Percentiles rank a stretch among this genome's conserved stretches.
These are phyloP conservation scores for Penicillium vulpinum DNA, from an alignment of 2,329 filamentous ascomycete genomes.

Conservation along the genomic window DNA sequence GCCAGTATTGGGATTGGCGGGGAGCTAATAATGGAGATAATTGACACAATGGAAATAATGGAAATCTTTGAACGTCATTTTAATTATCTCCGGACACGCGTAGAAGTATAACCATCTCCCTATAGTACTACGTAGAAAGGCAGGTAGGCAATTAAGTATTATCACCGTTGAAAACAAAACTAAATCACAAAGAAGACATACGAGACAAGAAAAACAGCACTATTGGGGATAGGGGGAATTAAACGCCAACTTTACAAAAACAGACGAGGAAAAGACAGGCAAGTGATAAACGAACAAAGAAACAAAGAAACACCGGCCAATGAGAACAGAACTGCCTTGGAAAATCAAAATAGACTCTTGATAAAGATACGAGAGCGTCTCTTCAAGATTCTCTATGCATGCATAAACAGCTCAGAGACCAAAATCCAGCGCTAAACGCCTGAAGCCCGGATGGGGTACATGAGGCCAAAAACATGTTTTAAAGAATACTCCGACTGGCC, in stretches of 20 bases:
- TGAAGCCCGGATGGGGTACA: neutral
- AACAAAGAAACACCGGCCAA: neutral
- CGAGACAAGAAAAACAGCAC: neutral
- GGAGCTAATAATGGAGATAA: no score
- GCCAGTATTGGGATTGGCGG: neutral
- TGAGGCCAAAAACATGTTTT: neutral
- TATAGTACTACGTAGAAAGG: neutral
- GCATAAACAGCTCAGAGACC: neutral
- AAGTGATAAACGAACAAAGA: no score
- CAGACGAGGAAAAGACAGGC: neutral
- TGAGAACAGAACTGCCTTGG: neutral
- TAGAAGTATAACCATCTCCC: neutral
- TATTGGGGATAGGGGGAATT: constrained; percentile 5
- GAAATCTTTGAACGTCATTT: neutral
- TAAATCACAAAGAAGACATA: neutral
- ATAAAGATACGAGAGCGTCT: neutral
- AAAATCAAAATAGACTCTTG: neutral
- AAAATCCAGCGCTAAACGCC: neutral
- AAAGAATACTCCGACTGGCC: constrained; percentile 8
- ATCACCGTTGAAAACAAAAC: neutral
- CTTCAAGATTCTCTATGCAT: neutral
- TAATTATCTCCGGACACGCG: neutral
- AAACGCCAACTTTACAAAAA: neutral
- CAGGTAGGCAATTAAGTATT: neutral
- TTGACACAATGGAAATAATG: no score